Evolutionary conservation across 257 asterid genomes (phyloP).

Genomic region (Avicennia marina): DNA sequence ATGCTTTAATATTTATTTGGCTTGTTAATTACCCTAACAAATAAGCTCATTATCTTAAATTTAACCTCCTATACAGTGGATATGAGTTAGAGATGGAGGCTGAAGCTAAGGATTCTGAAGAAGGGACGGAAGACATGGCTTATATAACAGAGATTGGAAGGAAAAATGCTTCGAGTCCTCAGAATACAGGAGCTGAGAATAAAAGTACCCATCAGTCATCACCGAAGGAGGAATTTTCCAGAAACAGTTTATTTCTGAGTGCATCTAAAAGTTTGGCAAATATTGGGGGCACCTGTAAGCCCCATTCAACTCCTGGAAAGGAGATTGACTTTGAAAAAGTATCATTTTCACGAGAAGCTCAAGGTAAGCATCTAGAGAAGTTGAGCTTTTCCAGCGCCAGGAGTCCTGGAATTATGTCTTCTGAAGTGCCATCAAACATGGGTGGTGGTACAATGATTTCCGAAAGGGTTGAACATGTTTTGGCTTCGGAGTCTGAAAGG

Average conservation of each 20-base stretch:
- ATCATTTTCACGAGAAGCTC: slow-evolving; percentile 24
- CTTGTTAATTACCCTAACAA: background rate
- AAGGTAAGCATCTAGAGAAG: slow-evolving; percentile 21
- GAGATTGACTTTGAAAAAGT: slow-evolving; percentile 16
- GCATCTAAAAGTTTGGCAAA: slow-evolving; percentile 25
- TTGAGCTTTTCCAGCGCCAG: slow-evolving; percentile 24
- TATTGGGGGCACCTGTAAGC: slow-evolving; percentile 23
- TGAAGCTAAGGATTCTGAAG: slow-evolving; percentile 95
- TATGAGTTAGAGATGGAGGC: slow-evolving; percentile 78
- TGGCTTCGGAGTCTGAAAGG: slow-evolving; percentile 32
- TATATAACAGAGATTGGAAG: slow-evolving; percentile 24
- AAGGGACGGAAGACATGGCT: slow-evolving; percentile 54
- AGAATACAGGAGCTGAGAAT: slow-evolving; percentile 18
- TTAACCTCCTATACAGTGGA: slow-evolving; percentile 40
- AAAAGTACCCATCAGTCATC: slow-evolving; percentile 31
- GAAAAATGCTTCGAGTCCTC: slow-evolving; percentile 34
- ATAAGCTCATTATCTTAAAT: slow-evolving; percentile 8
- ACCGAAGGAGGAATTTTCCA: slow-evolving; percentile 27
- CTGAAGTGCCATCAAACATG: slow-evolving; percentile 25
- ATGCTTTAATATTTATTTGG: background rate
- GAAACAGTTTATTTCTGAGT: slow-evolving; percentile 26
- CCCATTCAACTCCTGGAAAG: slow-evolving; percentile 30
- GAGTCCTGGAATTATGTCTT: slow-evolving; percentile 22
- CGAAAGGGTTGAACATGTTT: slow-evolving; percentile 25
- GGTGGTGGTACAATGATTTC: slow-evolving; percentile 15